These are phyloP conservation scores for Jacaranda copaia DNA, from an alignment of 257 asterid genomes.

Conservation along the genomic window DNA sequence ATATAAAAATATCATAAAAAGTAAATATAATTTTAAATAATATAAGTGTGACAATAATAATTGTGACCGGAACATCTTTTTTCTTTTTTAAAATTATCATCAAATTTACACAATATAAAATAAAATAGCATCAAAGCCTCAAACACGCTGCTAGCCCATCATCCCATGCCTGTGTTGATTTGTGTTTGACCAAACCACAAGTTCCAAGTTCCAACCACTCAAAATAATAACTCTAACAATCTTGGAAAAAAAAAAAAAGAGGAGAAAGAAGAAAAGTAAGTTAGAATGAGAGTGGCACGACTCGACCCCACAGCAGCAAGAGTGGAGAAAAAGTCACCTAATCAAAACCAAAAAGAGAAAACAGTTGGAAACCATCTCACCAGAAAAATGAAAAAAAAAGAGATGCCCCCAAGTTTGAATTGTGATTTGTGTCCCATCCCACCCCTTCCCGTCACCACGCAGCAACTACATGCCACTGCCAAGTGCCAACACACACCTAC, in stretches of 20 bases:
- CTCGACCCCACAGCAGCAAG: slow-evolving; percentile 61
- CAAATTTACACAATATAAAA: not conserved
- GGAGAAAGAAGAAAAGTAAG: slow-evolving; percentile 23
- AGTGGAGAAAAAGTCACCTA: slow-evolving; percentile 54
- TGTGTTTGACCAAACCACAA: slow-evolving; percentile 40
- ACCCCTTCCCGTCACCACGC: too few species aligned
- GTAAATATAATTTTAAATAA: too few species aligned
- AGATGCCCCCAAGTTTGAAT: slow-evolving; percentile 63
- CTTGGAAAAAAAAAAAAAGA: slow-evolving; percentile 25
- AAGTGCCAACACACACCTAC: too few species aligned
- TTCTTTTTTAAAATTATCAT: not conserved
- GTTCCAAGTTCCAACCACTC: slow-evolving; percentile 40
- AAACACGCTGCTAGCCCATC: not conserved
- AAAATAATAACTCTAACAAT: slow-evolving; percentile 15
- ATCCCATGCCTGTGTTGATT: slow-evolving; percentile 22
- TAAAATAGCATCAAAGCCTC: slow-evolving; percentile 14
- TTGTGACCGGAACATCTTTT: too few species aligned
- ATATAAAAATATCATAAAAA: too few species aligned
- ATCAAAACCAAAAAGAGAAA: slow-evolving; percentile 41
- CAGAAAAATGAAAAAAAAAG: slow-evolving; percentile 33
- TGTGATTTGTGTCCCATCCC: slow-evolving; percentile 66
- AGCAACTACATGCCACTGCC: too few species aligned
- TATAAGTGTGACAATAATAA: too few species aligned
- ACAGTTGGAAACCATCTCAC: slow-evolving; percentile 55
- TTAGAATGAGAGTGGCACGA: slow-evolving; percentile 40